Evolutionary conservation across 441 rosid species (phyloP).

Genomic region (Mallotus japonicus): DNA sequence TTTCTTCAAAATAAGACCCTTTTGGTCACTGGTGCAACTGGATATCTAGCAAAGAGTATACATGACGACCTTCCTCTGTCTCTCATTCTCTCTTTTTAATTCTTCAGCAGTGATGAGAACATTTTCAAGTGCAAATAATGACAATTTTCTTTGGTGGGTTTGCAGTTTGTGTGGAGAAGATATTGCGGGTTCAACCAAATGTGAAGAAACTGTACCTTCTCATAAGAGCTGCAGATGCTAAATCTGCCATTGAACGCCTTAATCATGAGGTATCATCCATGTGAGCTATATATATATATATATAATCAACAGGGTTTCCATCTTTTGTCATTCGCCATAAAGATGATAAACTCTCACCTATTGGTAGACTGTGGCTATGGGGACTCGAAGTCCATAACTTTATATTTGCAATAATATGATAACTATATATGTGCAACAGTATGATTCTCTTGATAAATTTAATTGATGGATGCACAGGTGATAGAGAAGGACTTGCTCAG

Average conservation of each 20-base stretch:
- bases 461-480: constrained; percentile 32
- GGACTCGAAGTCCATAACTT: too few species aligned
- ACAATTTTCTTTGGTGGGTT: neutral
- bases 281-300: too few species aligned
- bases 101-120: too few species aligned
- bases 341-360: too few species aligned
- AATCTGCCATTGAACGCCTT: constrained; percentile 39
- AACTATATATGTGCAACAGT: too few species aligned
- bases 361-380: too few species aligned
- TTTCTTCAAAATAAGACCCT: constrained; percentile 49
- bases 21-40: constrained; percentile 54
- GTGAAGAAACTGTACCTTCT: constrained; percentile 53
- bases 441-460: neutral
- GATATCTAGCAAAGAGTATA: constrained; percentile 50
- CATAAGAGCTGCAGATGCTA: constrained; percentile 46
- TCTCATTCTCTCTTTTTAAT: too few species aligned
- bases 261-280: constrained; percentile 36
- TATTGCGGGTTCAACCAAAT: constrained; percentile 55
- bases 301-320: neutral
- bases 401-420: too few species aligned
- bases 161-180: constrained; percentile 60
- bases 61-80: too few species aligned
- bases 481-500: constrained; percentile 65
- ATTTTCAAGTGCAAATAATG: neutral
- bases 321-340: neutral